Percentiles rank a stretch among this genome's conserved stretches.
Conservation (phyloP, 176 grass and related monocot genomes). For the Raddia distichophylla region DNA sequence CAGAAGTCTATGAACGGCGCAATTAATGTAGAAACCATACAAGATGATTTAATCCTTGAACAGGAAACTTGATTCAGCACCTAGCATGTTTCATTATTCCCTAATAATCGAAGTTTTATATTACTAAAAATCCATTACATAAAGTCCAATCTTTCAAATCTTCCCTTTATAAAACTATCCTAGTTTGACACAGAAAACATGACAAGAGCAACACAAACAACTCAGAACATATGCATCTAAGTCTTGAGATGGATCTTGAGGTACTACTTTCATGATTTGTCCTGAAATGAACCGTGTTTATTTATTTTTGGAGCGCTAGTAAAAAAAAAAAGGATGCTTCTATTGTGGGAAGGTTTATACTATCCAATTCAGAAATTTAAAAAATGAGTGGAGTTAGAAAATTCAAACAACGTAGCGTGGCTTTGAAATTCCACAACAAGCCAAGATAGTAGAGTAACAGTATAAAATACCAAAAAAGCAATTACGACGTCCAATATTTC, state of each 20-base stretch:
- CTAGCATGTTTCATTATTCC: not conserved
- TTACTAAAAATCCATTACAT: not conserved
- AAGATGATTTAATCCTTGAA: not conserved
- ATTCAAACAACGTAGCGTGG: not conserved
- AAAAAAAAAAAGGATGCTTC: not conserved
- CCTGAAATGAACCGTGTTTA: not conserved
- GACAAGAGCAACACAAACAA: not conserved
- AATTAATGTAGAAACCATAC: not conserved
- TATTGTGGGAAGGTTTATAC: not conserved
- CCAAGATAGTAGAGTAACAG: not conserved
- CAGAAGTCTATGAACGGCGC: not conserved
- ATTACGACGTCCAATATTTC: not conserved
- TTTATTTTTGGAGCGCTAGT: not conserved
- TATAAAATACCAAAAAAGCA: not conserved
- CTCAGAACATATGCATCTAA: not conserved
- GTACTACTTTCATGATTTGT: not conserved
- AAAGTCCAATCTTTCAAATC: not conserved
- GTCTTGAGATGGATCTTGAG: not conserved
- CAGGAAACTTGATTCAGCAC: not conserved
- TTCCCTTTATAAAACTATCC: not conserved
- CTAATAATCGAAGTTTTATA: not conserved
- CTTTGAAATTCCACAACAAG: not conserved
- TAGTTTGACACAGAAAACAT: constrained; percentile 4
- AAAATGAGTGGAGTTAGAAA: not conserved
- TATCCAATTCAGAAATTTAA: not conserved